Evolutionary conservation across 2,329 filamentous ascomycete genomes (phyloP).

Genomic region (Penicillium sp.): DNA sequence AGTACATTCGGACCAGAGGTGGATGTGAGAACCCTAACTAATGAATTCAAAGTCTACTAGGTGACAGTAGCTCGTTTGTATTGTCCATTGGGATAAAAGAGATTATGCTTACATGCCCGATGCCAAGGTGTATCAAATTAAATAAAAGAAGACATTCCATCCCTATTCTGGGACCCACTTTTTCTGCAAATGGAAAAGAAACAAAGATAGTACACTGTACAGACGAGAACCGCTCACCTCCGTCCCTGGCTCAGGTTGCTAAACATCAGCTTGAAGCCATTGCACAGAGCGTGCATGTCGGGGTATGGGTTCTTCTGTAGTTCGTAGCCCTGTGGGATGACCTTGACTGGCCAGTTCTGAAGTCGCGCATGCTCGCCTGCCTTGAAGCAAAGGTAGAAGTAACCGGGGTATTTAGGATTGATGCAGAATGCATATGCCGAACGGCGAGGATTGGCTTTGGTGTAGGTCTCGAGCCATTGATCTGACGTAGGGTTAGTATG

Average conservation of each 20-base stretch:
- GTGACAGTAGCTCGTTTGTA: too few relatives aligned
- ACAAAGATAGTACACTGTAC: slow-evolving; percentile 28
- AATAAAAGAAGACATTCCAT: slow-evolving; percentile 14
- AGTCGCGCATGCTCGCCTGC: slow-evolving; percentile 70
- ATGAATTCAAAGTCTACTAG: too few relatives aligned
- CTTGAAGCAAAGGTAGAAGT: slow-evolving; percentile 97
- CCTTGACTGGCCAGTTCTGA: slow-evolving; percentile 78
- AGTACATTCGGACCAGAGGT: too few relatives aligned
- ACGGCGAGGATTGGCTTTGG: slow-evolving; percentile 89
- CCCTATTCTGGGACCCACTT: slow-evolving; percentile 6
- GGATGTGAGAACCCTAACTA: too few relatives aligned
- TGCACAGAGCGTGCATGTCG: slow-evolving; percentile 91
- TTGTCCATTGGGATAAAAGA: not conserved
- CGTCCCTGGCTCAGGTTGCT: slow-evolving; percentile 54
- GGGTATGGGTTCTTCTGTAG: slow-evolving; percentile 84
- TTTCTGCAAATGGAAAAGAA: slow-evolving; percentile 2
- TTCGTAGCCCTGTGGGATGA: slow-evolving; percentile 91
- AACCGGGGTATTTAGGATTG: slow-evolving; percentile 84
- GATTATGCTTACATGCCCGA: slow-evolving; percentile 19
- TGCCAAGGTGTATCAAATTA: slow-evolving; percentile 24
- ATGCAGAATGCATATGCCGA: slow-evolving; percentile 96
- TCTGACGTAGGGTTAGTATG: slow-evolving; percentile 52
- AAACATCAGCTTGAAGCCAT: slow-evolving; percentile 90
- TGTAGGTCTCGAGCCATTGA: slow-evolving; percentile 93
- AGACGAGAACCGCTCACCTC: slow-evolving; percentile 23